phyloP scores from a whole-genome alignment of 176 grass and related monocot species.

The Zoysia pacifica region DNA sequence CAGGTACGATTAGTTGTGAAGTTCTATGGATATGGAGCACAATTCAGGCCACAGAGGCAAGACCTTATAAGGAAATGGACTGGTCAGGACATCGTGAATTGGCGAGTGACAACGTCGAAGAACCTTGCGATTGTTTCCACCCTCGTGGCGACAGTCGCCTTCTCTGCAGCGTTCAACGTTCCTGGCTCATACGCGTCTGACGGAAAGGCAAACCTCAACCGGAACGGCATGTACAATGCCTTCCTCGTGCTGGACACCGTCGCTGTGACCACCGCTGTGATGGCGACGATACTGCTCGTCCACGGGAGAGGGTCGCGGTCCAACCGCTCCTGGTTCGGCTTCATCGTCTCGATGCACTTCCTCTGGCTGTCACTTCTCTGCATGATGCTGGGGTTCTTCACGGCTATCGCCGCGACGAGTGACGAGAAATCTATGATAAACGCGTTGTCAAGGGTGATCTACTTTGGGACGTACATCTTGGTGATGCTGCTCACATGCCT shows the following conservation, averaged over 20 bases:
- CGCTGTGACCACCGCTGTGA: slow-evolving; percentile 42
- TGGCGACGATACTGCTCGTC: slow-evolving; percentile 39
- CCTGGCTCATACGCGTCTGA: slow-evolving; percentile 49
- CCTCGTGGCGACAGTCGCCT: slow-evolving; percentile 52
- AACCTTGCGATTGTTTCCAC: slow-evolving; percentile 50
- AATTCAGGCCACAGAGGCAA: slow-evolving; percentile 47
- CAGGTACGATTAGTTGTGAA: slow-evolving; percentile 34
- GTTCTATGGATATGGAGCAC: slow-evolving; percentile 33
- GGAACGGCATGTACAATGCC: slow-evolving; percentile 31
- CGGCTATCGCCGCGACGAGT: slow-evolving; percentile 8
- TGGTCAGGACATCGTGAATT: slow-evolving; percentile 44
- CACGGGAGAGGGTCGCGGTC: slow-evolving; percentile 29
- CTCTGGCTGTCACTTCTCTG: slow-evolving; percentile 44
- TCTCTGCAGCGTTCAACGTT: slow-evolving; percentile 63
- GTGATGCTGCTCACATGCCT: neutral
- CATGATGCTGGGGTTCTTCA: slow-evolving; percentile 49
- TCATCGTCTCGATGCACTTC: slow-evolving; percentile 39
- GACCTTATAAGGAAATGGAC: slow-evolving; percentile 53
- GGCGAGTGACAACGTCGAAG: slow-evolving; percentile 37
- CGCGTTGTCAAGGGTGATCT: neutral
- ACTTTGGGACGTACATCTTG: neutral
- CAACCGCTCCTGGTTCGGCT: slow-evolving; percentile 25
- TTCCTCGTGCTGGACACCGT: slow-evolving; percentile 47
- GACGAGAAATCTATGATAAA: neutral
- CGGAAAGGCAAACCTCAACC: slow-evolving; percentile 37